Base-by-base conservation (phyloP, 306 rosid species). In the Begonia peltatifolia region DNA sequence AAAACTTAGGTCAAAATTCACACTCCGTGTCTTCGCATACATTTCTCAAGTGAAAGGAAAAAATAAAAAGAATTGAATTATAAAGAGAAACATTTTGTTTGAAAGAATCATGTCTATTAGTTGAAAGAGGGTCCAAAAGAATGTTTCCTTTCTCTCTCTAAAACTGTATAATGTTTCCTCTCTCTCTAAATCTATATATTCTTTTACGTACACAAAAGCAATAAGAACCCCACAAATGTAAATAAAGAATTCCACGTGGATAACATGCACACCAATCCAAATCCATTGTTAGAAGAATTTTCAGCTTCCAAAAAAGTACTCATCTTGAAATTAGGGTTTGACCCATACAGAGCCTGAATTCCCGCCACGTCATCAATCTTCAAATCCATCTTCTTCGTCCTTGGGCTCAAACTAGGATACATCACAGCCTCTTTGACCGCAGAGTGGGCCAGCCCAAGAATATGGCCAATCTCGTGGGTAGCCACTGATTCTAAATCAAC, bases 401-500 rank as follows among this genome's bases (percentile, higher is more conserved):
- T 58, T 0, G 99, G 99, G 38, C 79, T 79, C 55, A 90, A 42
- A 46, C 83, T 83, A 12, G 99, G 96, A 63, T 83, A 90, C 99
- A 90, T 90, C 14, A 90, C 77, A 2, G 99, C 94, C 35, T 77
- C 94, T 52, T 71, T 79, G 20, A 81, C 87, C 41, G 86, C 64
- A 0, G 94, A 41, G 62, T 90, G 99, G 20, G 76, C 96, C 67
- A 90, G 22, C 13, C 99, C 99, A 15, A 90, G 87, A 46, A 90
- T 64, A 63, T 90, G 99, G 49, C 99, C 99, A 2, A 90, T 90
- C 92, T 90, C 99, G 60, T 90, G 99, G 35, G 95, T 90, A 4
- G 71, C 94, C 54, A 90, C 99, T 10, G 99, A 90, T 63, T 90
- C 99, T 69, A 90, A 60, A 76, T 90, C 95, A 65, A 90, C 76